These are phyloP conservation scores for Solanum hybrid DNA, from an alignment of 305 asterid genomes.

Conservation along the genomic window DNA sequence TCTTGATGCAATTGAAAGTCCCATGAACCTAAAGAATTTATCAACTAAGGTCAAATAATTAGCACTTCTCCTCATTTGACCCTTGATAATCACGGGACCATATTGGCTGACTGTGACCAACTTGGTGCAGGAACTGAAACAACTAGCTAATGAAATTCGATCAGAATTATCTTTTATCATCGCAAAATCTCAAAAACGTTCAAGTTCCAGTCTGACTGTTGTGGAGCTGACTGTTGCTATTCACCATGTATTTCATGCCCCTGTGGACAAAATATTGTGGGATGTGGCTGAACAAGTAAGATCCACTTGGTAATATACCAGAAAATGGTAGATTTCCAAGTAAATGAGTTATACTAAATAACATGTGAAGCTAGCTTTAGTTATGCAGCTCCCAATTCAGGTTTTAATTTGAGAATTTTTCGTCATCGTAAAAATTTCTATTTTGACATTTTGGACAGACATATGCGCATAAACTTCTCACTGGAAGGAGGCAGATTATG, in stretches of 20 bases:
- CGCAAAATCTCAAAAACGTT: slow-evolving; percentile 35
- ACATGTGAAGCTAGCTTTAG: background rate
- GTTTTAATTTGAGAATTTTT: background rate
- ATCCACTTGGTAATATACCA: background rate
- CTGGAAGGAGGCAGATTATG: slow-evolving; percentile 59
- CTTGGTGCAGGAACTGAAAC: slow-evolving; percentile 65
- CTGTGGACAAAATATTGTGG: slow-evolving; percentile 82
- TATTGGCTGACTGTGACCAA: slow-evolving; percentile 9
- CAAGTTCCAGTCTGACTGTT: slow-evolving; percentile 46
- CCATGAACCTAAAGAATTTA: slow-evolving; percentile 63
- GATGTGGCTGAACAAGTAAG: slow-evolving; percentile 89
- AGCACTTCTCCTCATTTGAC: background rate
- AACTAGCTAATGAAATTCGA: slow-evolving; percentile 69
- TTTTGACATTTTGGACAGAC: slow-evolving; percentile 40
- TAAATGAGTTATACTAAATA: background rate
- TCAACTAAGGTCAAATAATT: slow-evolving; percentile 47
- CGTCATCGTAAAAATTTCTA: background rate
- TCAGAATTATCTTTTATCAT: slow-evolving; percentile 41
- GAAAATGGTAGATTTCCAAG: background rate
- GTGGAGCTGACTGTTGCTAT: slow-evolving; percentile 79
- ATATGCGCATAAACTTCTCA: slow-evolving; percentile 79
- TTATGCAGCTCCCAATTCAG: background rate
- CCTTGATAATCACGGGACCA: background rate
- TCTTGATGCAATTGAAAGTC: slow-evolving; percentile 69
- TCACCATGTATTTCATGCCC: slow-evolving; percentile 73